phyloP scores from a whole-genome alignment of 2,329 filamentous ascomycete genomes.

The Aspergillus awamori region DNA sequence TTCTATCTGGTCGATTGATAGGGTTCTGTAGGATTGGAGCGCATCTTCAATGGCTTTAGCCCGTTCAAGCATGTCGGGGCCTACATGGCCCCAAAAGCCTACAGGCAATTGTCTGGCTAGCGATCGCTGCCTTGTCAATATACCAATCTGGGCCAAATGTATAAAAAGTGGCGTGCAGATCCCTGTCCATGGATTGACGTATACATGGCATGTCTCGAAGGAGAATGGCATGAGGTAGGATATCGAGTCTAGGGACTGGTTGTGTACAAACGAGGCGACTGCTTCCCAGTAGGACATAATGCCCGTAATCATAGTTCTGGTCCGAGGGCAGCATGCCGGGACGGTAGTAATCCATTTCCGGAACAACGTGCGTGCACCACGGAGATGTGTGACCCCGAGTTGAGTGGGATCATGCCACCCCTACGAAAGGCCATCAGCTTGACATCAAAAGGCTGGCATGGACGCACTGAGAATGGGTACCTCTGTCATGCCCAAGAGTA shows the following conservation, averaged over 20 bases:
- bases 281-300: conserved; percentile 9
- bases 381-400: neutral
- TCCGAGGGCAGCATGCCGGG: neutral
- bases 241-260: neutral
- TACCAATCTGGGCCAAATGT: conserved; percentile 5
- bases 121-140: conserved; percentile 2
- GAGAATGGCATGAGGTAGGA: neutral
- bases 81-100: neutral
- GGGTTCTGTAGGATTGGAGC: neutral
- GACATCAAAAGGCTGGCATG: neutral
- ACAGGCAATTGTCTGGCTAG: neutral
- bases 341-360: neutral
- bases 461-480: neutral
- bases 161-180: conserved; percentile 14
- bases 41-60: neutral
- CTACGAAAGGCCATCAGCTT: neutral
- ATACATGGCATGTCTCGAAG: neutral
- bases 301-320: neutral
- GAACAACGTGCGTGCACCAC: conserved; percentile 2
- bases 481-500: conserved; percentile 6
- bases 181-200: conserved; percentile 3
- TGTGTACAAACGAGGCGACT: neutral
- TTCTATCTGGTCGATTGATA: neutral
- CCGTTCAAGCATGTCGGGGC: neutral
- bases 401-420: neutral